Base-by-base conservation (phyloP, 2,329 filamentous ascomycete genomes). In the Thelonectria blattea region DNA sequence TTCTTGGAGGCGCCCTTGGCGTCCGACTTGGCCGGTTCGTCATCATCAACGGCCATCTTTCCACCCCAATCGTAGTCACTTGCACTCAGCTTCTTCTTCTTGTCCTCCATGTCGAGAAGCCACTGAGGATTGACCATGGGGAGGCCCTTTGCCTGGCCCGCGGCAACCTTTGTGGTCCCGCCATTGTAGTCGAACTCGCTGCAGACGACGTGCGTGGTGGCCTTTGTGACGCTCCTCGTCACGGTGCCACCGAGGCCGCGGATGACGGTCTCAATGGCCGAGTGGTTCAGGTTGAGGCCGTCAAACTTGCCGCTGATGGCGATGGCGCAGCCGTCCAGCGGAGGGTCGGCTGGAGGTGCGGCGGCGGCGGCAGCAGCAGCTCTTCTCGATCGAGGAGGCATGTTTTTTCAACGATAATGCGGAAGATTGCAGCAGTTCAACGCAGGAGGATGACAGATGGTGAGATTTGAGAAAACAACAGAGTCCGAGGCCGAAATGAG, bases 271-370 rank as follows among this genome's bases (percentile, higher is more conserved):
- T 85, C 80, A 5, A 88, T 72, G 0, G 74, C 72, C 6, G 73
- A 66, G 61, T 91, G 73, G 17, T 73, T 72, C 62, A 91, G 87
- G 3, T 80, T 83, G 24, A 79, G 73, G 6, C 79, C 77, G 1
- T 81, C 75, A 65, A 91, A 88, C 5, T 82, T 83, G 61, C 89
- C 89, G 58, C 85, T 88, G 24, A 90, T 72, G 20, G 82, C 83
- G 46, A 91, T 77, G 6, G 76, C 76, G 65, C 75, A 80, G 5
- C 80, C 83, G 2, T 78, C 73, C 3, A 89, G 75, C 0, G 83
- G 75, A 27, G 61, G 64, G 20, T 65, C 61, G 39, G 64, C 68
- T 27, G 70, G 57, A 3, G 68, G 49, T 15, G 65, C 68, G 17
- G 56, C 60, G 10, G 68, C 61, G 15, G 61, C 65, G n/a, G 63